Evolutionary conservation across 2,329 filamentous ascomycete species (phyloP), one percentile per base, ranked within the genome.

Genomic region (Pseudocercospora macadamiae): DNA sequence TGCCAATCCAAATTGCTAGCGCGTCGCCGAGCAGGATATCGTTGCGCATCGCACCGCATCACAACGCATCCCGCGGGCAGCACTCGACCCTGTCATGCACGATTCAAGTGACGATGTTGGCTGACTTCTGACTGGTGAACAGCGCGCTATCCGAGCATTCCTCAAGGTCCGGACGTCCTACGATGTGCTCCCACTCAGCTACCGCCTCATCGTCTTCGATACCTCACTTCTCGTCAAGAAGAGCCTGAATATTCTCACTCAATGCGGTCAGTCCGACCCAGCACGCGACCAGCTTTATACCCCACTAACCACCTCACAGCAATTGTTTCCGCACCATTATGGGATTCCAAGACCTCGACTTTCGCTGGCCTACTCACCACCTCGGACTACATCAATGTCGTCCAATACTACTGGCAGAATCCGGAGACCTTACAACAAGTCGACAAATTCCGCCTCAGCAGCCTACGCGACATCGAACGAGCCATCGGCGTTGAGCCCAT

Each of bases 341-440:
- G 95, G 95, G 93, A 99, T 76, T 97, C 93, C 23, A 89, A 90
- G 65, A 90, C 88, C 3, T 96, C 93, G 23, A 91, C 89, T 32
- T 99, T 97, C 76, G 95, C 93, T 37, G 95, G 95, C 36, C 85
- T 99, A 49, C 83, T 99, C 65, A 99, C 95, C 25, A 95, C 92
- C 63, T 96, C 92, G 61, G 95, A 99, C 77, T 99, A 95, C 75
- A 96, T 99, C 78, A 99, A 99, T 72, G 89, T 99, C 57, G 96
- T 99, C 37, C 93, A 97, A 75, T 99, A 99, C 77, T 97, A 99
- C 80, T 97, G 92, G 82, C 93, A 97, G 76, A 96, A 95, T 68
- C 95, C 93, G 2, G 91, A 96, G 66, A 89, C 93, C 59, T 84
- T 97, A 61, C 86, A 88, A 65, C 88, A 93, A 72, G 90, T 99